Conservation (phyloP, 2,329 filamentous ascomycete genomes). For the Fusarium udum region DNA sequence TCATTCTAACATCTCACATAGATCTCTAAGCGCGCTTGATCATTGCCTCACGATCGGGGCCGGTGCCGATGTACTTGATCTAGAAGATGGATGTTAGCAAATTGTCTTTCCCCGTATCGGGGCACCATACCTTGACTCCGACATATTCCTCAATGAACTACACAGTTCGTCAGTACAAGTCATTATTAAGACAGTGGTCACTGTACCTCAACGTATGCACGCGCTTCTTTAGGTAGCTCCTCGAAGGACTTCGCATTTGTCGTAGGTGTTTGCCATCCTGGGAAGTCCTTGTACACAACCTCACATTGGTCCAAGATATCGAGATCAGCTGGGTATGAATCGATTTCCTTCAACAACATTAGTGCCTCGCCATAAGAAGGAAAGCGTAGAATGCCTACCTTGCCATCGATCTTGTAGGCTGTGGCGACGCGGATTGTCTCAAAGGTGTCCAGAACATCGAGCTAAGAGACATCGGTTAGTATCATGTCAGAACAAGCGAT, state of each 20-base stretch:
- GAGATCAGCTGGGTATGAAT: constrained; percentile 72
- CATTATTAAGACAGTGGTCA: neutral
- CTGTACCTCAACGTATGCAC: constrained; percentile 65
- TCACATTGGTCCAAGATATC: constrained; percentile 66
- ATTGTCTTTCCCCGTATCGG: fast-evolving
- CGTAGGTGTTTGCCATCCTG: constrained; percentile 74
- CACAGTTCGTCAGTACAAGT: neutral
- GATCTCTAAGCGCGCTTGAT: constrained; percentile 51
- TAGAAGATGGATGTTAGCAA: neutral
- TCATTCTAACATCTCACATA: neutral
- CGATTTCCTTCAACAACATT: constrained; percentile 29
- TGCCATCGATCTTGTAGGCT: constrained; percentile 65
- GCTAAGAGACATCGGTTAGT: constrained; percentile 20
- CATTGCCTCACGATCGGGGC: constrained; percentile 72
- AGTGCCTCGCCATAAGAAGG: neutral
- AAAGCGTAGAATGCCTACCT: constrained; percentile 29
- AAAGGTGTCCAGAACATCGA: constrained; percentile 74
- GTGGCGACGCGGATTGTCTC: constrained; percentile 78
- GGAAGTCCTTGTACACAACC: constrained; percentile 73
- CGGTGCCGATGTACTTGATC: constrained; percentile 19
- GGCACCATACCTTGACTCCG: neutral
- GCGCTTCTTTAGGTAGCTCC: constrained; percentile 71
- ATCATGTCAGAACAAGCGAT: neutral
- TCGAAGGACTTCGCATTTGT: constrained; percentile 67
- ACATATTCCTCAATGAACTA: constrained; percentile 11